Percentiles rank a stretch among this genome's conserved stretches.
These are phyloP conservation scores for Rhynchosporium agropyri DNA, from an alignment of 2,329 filamentous ascomycete genomes.

Conservation along the genomic window DNA sequence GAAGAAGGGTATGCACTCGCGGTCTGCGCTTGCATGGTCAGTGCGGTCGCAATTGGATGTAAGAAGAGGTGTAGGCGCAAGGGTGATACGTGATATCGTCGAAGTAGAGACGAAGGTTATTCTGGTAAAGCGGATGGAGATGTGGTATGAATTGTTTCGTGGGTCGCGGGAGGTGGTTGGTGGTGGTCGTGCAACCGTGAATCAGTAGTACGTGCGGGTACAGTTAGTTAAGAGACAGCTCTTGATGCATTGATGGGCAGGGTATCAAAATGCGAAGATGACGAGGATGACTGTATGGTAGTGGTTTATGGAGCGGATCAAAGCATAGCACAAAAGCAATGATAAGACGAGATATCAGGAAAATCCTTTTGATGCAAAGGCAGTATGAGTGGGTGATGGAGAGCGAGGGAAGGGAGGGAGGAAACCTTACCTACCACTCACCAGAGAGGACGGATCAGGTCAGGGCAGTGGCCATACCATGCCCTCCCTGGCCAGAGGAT, in stretches of 20 bases:
- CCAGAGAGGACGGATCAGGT: too few relatives aligned
- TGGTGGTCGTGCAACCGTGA: slow-evolving; percentile 3
- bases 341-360: not conserved
- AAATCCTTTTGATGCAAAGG: slow-evolving; percentile 4
- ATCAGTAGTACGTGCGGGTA: not conserved
- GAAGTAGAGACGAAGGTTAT: slow-evolving; percentile 7
- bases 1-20: slow-evolving; percentile 21
- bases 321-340: not conserved
- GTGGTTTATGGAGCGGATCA: not conserved
- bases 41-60: slow-evolving; percentile 29
- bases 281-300: slow-evolving; percentile 6
- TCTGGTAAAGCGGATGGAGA: not conserved
- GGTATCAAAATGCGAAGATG: too few relatives aligned
- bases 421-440: too few relatives aligned
- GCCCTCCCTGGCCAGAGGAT: too few relatives aligned
- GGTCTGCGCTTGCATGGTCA: slow-evolving; percentile 36
- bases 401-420: not conserved
- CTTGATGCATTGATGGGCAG: slow-evolving; percentile 12
- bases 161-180: not conserved
- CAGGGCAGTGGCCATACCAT: too few relatives aligned
- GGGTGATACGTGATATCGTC: not conserved
- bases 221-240: not conserved
- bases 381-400: not conserved
- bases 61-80: not conserved
- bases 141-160: slow-evolving; percentile 4